Base-by-base conservation (phyloP, 1,139 yeast species). In the Sugiyamaella grinbergsii region DNA sequence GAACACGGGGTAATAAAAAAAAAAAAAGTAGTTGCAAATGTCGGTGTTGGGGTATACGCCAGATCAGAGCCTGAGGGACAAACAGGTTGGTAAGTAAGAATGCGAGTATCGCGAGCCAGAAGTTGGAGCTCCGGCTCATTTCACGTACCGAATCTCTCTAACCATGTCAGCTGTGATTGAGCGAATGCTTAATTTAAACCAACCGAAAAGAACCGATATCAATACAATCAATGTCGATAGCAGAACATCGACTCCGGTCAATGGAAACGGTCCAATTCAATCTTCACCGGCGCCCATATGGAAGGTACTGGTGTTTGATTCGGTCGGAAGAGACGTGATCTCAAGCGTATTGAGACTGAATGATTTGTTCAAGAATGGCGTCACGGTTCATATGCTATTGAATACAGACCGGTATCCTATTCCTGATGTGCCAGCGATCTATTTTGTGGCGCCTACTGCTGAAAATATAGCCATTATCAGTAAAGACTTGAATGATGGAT, bases 351-450 rank as follows among this genome's bases (percentile, higher is more conserved):
- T 94, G 54, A 76, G 98, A 54, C 96, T 93, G 54, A 90, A 89
- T 63, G 98, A 94, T 66, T 74, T 93, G 60, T 76, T 91, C 62
- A 81, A 85, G 57, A 86, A 89, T 62, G 98, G 98, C 4, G 82
- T 93, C 51, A 93, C 98, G 0, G 85, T 90, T 59, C 98, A 93
- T 67, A 77, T 93, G 55, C 71, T 85, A 52, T 80, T 91, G 50
- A 75, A 76, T 52, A 75, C 87, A 45, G 80, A 79, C 52, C 74
- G 98, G 56, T 80, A 91, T 20, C 79, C 93, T 1, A 76, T 93
- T 50, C 89, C 95, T 1, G 98, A 93, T 62, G 98, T 91, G 6
- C 96, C 98, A 0, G 98, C 83, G 2, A 81, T 94, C 43, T 93
- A 94, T 70, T 91, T 94, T 62, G 83, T 93, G 41, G 86, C 87